A percentile compares a stretch with the other conserved stretches of the same genome.
phyloP scores from a whole-genome alignment of 805 yeast genomes.

The Ogataea neopini region DNA sequence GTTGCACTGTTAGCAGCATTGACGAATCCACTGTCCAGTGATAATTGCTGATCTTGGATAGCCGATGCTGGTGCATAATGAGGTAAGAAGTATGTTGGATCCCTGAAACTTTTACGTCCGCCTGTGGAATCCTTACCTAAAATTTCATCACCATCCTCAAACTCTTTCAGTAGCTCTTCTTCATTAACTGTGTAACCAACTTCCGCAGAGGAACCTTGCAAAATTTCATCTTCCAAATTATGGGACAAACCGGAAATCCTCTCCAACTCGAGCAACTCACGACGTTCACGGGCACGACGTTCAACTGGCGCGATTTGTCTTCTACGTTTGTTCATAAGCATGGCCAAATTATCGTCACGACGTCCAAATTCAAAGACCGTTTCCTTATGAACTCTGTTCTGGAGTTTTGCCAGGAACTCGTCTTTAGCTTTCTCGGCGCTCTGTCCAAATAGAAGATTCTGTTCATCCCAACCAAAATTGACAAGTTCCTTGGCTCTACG shows the following conservation, averaged over 20 bases:
- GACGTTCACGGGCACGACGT: conserved; percentile 69
- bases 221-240: conserved; percentile 69
- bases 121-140: conserved; percentile 21
- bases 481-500: conserved; percentile 80
- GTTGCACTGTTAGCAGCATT: conserved; percentile 84
- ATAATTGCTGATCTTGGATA: conserved; percentile 78
- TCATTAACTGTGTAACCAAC: conserved; percentile 44
- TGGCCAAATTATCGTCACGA: conserved; percentile 67
- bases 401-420: conserved; percentile 67
- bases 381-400: conserved; percentile 71
- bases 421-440: conserved; percentile 75
- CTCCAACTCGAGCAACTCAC: conserved; percentile 68
- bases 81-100: conserved; percentile 77
- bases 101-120: conserved; percentile 60
- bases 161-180: conserved; percentile 46
- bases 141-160: conserved; percentile 53
- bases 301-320: conserved; percentile 80
- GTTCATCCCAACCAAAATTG: conserved; percentile 84
- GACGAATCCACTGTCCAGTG: conserved; percentile 63
- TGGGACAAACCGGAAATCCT: conserved; percentile 74
- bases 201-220: conserved; percentile 45
- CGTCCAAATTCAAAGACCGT: conserved; percentile 91
- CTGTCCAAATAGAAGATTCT: conserved; percentile 75
- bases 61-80: conserved; percentile 84
- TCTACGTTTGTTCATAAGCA: conserved; percentile 84